Evolutionary conservation across 768 basidiomycete genomes (phyloP).

Genomic region (Porphyrellus cyaneotinctus): DNA sequence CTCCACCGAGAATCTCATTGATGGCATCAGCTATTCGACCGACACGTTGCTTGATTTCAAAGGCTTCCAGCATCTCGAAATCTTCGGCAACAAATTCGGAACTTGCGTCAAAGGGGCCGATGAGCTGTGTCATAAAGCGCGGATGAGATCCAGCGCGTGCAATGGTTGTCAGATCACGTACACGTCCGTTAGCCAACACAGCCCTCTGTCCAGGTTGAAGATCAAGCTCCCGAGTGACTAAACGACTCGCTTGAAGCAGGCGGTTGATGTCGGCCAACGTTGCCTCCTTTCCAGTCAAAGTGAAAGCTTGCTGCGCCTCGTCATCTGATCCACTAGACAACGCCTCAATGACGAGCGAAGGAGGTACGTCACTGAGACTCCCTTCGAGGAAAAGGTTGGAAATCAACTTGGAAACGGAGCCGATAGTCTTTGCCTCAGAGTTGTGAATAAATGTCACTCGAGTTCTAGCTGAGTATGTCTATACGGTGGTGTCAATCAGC

Average conservation of each 20-base stretch:
- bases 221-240: slow-evolving; percentile 53
- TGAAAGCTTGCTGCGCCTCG: slow-evolving; percentile 39
- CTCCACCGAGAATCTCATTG: slow-evolving; percentile 43
- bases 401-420: slow-evolving; percentile 42
- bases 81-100: slow-evolving; percentile 67
- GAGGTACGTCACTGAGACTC: slow-evolving; percentile 30
- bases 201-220: slow-evolving; percentile 58
- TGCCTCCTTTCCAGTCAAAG: slow-evolving; percentile 24
- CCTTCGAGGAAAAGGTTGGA: slow-evolving; percentile 46
- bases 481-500: slow-evolving; percentile 1
- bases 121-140: slow-evolving; percentile 44
- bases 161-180: slow-evolving; percentile 35
- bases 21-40: slow-evolving; percentile 67
- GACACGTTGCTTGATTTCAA: slow-evolving; percentile 70
- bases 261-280: slow-evolving; percentile 23
- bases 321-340: slow-evolving; percentile 11
- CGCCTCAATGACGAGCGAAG: slow-evolving; percentile 15
- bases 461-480: slow-evolving; percentile 45
- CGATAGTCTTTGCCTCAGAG: slow-evolving; percentile 33
- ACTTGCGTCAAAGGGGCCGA: slow-evolving; percentile 59
- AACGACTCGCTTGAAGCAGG: slow-evolving; percentile 44
- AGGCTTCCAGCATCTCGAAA: slow-evolving; percentile 63
- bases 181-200: slow-evolving; percentile 79
- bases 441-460: slow-evolving; percentile 81
- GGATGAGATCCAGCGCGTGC: slow-evolving; percentile 1